These are phyloP conservation scores for Myxozyma kluyveri DNA, from an alignment of 805 yeast species.

Conservation along the genomic window DNA sequence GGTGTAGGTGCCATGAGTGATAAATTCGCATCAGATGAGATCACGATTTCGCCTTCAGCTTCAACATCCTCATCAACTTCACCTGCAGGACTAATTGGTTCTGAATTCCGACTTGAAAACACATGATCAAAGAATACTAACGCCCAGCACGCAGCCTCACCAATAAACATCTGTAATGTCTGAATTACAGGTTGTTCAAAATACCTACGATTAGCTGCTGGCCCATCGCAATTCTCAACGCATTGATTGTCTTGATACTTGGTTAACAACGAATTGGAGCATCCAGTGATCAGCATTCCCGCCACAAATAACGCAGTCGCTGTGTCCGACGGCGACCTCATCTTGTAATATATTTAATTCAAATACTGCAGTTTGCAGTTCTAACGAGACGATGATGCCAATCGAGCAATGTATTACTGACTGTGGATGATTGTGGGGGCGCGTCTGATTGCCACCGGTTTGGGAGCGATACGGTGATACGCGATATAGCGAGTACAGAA, in stretches of 20 bases:
- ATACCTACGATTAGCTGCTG: conserved; percentile 44
- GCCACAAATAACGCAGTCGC: conserved; percentile 35
- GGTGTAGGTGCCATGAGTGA: conserved; percentile 9
- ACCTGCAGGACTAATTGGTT: background rate
- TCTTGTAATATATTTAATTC: background rate
- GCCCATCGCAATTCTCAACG: conserved; percentile 53
- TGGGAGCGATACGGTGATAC: too few relatives aligned
- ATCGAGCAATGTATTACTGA: too few relatives aligned
- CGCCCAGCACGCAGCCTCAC: conserved; percentile 56
- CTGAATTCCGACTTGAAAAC: background rate
- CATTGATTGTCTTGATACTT: conserved; percentile 74
- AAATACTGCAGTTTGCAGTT: too few relatives aligned
- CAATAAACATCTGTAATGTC: conserved; percentile 77
- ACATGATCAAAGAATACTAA: conserved; percentile 33
- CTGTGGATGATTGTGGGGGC: too few relatives aligned
- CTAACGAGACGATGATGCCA: too few relatives aligned
- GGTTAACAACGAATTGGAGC: conserved; percentile 69
- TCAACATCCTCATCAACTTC: conserved; percentile 4
- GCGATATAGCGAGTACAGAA: too few relatives aligned
- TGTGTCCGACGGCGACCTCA: background rate
- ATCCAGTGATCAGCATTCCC: conserved; percentile 67
- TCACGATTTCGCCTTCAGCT: conserved; percentile 1
- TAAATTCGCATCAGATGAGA: conserved; percentile 14
- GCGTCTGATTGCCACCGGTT: too few relatives aligned
- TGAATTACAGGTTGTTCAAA: conserved; percentile 80